Percentiles rank a stretch among this genome's conserved stretches.
These are phyloP conservation scores for Penicillium sp. DNA, from an alignment of 2,329 filamentous ascomycete genomes.

Conservation along the genomic window DNA sequence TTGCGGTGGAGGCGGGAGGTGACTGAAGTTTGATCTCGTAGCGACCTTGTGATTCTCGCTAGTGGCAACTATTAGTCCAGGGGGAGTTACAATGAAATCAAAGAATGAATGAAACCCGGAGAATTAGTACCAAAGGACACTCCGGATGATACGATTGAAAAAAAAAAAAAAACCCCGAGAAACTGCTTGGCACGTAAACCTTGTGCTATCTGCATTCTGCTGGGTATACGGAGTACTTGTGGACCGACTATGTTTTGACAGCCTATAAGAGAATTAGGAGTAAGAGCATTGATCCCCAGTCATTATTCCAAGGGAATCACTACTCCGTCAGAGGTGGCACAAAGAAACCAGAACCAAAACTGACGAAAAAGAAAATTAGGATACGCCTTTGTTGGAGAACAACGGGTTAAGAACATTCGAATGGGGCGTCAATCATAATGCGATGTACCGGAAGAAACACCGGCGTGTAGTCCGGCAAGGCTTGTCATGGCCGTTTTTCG, in stretches of 20 bases:
- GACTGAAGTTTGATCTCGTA: slow-evolving; percentile 9
- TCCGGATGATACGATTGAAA: not conserved
- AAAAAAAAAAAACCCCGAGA: not conserved
- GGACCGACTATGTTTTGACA: not conserved
- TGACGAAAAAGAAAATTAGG: not conserved
- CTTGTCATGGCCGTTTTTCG: slow-evolving; percentile 10
- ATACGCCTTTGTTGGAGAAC: not conserved
- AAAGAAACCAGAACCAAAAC: not conserved
- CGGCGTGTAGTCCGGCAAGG: slow-evolving; percentile 17
- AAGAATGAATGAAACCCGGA: not conserved
- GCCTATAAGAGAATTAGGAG: slow-evolving; percentile 6
- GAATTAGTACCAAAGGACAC: not conserved
- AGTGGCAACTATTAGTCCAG: slow-evolving; percentile 2
- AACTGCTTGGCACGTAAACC: not conserved
- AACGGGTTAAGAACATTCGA: not conserved
- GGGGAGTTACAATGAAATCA: not conserved
- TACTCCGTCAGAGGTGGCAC: not conserved
- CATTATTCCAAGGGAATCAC: not conserved
- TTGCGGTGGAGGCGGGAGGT: not conserved
- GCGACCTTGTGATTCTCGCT: not conserved
- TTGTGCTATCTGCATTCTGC: not conserved
- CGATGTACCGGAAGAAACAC: slow-evolving; percentile 3
- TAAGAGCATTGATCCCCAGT: not conserved
- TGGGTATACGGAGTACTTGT: not conserved
- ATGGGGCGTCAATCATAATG: not conserved